Evolutionary conservation across 306 rosid genomes (phyloP).

Genomic region (Alnus rubra): DNA sequence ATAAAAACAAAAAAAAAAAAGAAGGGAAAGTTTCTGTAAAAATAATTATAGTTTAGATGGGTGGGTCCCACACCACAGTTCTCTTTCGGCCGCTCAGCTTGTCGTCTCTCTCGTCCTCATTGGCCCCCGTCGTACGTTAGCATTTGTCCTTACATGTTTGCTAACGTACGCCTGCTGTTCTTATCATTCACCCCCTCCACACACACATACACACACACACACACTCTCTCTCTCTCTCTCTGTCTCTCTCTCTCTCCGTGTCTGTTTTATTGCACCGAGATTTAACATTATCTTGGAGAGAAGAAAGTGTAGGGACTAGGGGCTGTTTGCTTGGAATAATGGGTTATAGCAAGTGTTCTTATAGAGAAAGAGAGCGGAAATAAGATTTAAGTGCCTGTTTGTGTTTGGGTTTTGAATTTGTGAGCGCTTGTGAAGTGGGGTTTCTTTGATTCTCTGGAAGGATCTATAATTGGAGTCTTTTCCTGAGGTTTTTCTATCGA

Average conservation of each 20-base stretch:
- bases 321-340: conserved; percentile 10
- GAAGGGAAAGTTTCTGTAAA: neutral
- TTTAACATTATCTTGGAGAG: conserved; percentile 2
- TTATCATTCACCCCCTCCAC: conserved; percentile 47
- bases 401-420: conserved; percentile 6
- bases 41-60: conserved; percentile 24
- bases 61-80: conserved; percentile 54
- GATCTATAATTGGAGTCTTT: conserved; percentile 37
- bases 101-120: conserved; percentile 45
- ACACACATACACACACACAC: neutral
- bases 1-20: neutral
- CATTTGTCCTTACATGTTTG: conserved; percentile 17
- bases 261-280: conserved; percentile 22
- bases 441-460: neutral
- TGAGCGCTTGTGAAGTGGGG: conserved; percentile 16
- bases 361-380: neutral
- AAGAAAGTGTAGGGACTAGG: conserved; percentile 26
- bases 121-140: conserved; percentile 39
- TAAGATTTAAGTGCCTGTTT: neutral
- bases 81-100: conserved; percentile 56
- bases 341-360: conserved; percentile 23
- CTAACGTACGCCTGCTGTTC: conserved; percentile 42
- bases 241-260: neutral
- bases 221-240: neutral
- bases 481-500: neutral